These are phyloP conservation scores for Mallotus repandus DNA, from an alignment of 441 rosid genomes.

Conservation along the genomic window DNA sequence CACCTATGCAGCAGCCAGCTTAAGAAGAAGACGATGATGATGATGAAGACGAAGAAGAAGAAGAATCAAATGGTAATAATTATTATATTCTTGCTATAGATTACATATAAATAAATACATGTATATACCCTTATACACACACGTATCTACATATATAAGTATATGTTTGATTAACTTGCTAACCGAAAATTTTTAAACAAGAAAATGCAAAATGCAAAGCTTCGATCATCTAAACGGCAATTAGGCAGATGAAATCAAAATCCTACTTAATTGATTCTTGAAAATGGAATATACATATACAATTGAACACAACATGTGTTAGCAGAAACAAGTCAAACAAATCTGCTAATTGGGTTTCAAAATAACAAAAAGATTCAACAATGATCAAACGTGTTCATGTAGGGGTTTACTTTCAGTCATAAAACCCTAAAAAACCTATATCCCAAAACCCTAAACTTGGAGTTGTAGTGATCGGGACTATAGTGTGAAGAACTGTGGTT, in stretches of 20 bases:
- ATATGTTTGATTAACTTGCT: not conserved
- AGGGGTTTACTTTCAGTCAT: not conserved
- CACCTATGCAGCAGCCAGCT: slow-evolving; percentile 35
- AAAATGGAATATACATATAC: not conserved
- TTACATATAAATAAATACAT: not conserved
- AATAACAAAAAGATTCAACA: not conserved
- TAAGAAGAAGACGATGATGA: not conserved
- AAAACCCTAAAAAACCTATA: slow-evolving; percentile 37
- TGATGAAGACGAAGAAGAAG: not conserved
- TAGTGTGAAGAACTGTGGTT: slow-evolving; percentile 4
- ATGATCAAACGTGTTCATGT: not conserved
- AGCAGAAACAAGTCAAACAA: not conserved
- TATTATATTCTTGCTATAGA: not conserved
- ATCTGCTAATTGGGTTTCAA: not conserved
- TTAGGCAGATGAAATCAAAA: not conserved
- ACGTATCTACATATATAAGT: not conserved
- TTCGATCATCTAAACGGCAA: not conserved
- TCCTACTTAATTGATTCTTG: not conserved
- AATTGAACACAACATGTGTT: not conserved
- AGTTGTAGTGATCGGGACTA: not conserved
- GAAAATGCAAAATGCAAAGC: not conserved
- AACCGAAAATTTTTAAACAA: not conserved
- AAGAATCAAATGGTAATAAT: slow-evolving; percentile 32
- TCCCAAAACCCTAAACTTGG: slow-evolving; percentile 39
- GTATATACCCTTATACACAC: too few relatives aligned